A percentile compares a stretch with the other conserved stretches of the same genome.
Conservation (phyloP, 768 basidiomycete genomes). For the Tylopilus subfusipes region DNA sequence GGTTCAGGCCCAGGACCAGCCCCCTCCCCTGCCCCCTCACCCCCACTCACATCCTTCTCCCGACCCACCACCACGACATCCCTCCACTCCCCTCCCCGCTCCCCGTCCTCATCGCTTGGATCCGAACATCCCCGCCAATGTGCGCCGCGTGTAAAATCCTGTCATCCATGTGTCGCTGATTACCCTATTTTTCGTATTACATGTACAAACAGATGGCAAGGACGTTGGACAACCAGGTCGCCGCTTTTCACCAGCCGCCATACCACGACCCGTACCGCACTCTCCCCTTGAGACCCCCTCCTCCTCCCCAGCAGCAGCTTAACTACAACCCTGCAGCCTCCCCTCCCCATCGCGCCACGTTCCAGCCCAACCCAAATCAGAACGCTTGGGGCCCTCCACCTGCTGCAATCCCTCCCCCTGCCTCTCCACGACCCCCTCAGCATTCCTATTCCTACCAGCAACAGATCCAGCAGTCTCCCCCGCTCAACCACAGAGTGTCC, state of each 20-base stretch:
- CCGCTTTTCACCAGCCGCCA: slow-evolving; percentile 23
- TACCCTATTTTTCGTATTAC: slow-evolving; percentile 23
- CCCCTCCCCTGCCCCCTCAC: slow-evolving; percentile 50
- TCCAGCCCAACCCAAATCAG: slow-evolving; percentile 25
- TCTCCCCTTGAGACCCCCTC: slow-evolving; percentile 25
- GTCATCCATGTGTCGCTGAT: slow-evolving; percentile 14
- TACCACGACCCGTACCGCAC: slow-evolving; percentile 21
- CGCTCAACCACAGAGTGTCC: slow-evolving; percentile 23
- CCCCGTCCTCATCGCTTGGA: slow-evolving; percentile 64
- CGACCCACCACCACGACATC: slow-evolving; percentile 14
- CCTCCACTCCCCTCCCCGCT: slow-evolving; percentile 58
- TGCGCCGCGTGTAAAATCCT: slow-evolving; percentile 34
- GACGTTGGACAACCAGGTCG: slow-evolving; percentile 49
- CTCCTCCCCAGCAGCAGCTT: slow-evolving; percentile 14
- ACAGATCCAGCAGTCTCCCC: slow-evolving; percentile 17
- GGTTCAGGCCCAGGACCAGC: slow-evolving; percentile 20
- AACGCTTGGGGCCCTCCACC: slow-evolving; percentile 21
- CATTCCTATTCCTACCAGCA: slow-evolving; percentile 20
- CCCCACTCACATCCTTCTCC: slow-evolving; percentile 35
- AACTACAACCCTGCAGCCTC: slow-evolving; percentile 19
- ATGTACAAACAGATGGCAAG: slow-evolving; percentile 55
- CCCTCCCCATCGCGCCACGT: slow-evolving; percentile 18
- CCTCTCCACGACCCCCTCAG: slow-evolving; percentile 21
- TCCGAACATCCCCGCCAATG: slow-evolving; percentile 59
- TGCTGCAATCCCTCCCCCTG: slow-evolving; percentile 18